Percentiles rank a stretch among this genome's conserved stretches.
These are phyloP conservation scores for Typha latifolia DNA, from an alignment of 176 grass and related monocot genomes.

Conservation along the genomic window DNA sequence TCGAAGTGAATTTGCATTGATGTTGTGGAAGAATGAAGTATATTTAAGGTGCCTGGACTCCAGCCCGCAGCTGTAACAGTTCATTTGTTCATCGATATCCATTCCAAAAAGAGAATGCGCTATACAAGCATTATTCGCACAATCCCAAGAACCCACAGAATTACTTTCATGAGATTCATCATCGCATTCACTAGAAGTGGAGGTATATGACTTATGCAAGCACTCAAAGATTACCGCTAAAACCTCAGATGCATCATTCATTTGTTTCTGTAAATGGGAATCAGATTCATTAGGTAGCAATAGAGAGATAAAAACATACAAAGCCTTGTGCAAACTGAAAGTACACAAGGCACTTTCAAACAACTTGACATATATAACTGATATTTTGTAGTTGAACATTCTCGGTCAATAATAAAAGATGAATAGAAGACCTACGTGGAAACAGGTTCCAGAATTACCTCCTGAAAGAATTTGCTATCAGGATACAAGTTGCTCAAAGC, in stretches of 20 bases:
- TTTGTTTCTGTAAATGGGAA: conserved; percentile 60
- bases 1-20: conserved; percentile 90
- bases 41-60: conserved; percentile 83
- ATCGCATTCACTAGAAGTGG: conserved; percentile 42
- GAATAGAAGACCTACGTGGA: conserved; percentile 1
- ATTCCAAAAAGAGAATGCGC: conserved; percentile 85
- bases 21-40: conserved; percentile 93
- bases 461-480: conserved; percentile 96
- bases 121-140: conserved; percentile 69
- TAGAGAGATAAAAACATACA: not conserved
- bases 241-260: conserved; percentile 99
- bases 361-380: not conserved
- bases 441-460: conserved; percentile 46
- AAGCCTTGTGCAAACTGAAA: not conserved
- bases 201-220: conserved; percentile 71
- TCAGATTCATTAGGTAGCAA: conserved; percentile 12
- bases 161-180: conserved; percentile 36
- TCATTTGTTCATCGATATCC: conserved; percentile 83
- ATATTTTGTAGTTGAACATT: not conserved
- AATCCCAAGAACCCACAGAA: conserved; percentile 78
- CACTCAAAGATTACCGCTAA: conserved; percentile 87
- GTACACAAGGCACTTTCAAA: not conserved
- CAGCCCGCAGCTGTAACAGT: conserved; percentile 62
- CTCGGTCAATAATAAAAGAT: not conserved
- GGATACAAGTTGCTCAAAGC: conserved; percentile 98